A percentile compares a stretch with the other conserved stretches of the same genome.
These are phyloP conservation scores for Entamoeba dispar DNA, from an alignment of 208 protist species.

Conservation along the genomic window DNA sequence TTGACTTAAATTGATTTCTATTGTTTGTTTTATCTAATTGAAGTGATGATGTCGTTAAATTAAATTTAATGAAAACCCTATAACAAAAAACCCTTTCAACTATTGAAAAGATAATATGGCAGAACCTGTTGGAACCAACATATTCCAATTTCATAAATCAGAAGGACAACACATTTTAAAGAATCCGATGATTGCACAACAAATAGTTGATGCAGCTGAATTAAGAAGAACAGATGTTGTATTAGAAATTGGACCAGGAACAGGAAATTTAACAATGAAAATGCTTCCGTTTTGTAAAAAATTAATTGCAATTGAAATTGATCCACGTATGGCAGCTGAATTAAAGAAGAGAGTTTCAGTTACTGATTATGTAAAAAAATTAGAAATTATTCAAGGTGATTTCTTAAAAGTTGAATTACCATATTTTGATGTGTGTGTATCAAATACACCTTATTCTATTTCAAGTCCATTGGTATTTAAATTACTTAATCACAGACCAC, in stretches of 20 bases:
- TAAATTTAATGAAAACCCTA: too few relatives aligned
- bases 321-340: conserved; percentile 93
- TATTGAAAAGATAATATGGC: background rate
- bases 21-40: too few relatives aligned
- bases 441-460: conserved; percentile 98
- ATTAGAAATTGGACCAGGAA: conserved; percentile 95
- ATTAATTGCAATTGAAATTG: conserved; percentile 91
- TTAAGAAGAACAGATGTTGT: conserved; percentile 82
- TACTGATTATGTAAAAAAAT: conserved; percentile 46
- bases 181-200: conserved; percentile 82
- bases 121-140: background rate
- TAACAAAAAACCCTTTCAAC: background rate
- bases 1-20: too few relatives aligned
- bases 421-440: conserved; percentile 97
- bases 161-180: conserved; percentile 90
- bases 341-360: conserved; percentile 87
- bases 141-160: conserved; percentile 4
- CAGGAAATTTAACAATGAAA: conserved; percentile 95
- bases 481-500: conserved; percentile 7
- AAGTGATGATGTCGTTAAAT: too few relatives aligned
- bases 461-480: conserved; percentile 96
- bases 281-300: conserved; percentile 56
- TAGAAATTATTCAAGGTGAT: conserved; percentile 90
- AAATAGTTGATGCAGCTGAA: conserved; percentile 68
- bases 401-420: conserved; percentile 89